Base-by-base conservation (phyloP, 2,329 filamentous ascomycete genomes). In the Clonostachys chloroleuca region DNA sequence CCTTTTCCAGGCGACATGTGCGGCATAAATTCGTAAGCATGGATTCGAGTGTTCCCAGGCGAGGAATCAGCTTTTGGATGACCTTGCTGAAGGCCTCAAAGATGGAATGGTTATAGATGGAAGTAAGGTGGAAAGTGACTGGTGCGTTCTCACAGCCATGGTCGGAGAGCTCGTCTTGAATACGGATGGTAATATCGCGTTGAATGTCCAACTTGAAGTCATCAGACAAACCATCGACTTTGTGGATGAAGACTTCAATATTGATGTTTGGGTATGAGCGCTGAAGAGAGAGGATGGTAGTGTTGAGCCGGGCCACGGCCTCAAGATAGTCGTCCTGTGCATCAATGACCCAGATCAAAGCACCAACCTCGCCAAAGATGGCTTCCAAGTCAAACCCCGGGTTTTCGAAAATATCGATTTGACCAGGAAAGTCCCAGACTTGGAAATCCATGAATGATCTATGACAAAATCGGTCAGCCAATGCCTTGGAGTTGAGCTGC, bases 401-500 rank as follows among this genome's bases (percentile, higher is more conserved):
- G 59, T 94, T 90, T 50, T 95, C 85, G 59, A 95, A 95, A 47
- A 83, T 75, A 69, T 96, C 89, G 54, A 97, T 83, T 68, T 97
- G 92, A 20, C 92, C 92, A 3, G 94, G 94, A 49, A 99, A 92
- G 63, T 99, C 94, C 89, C 92, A 96, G 43, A 96, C 89, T 69
- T 97, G 92, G 56, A 97, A 96, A 63, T 97, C 92, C 91, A 97
- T 96, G 64, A 99, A 97, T 4, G 94, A 97, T 56, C 91, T 96
- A 49, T 16, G 40, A 4, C 17, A 20, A 16, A 18, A 16, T 14
- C 24, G 8, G 36, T 42, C 40, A 45, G 30, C 30, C 5, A 10
- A 17, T 46, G n/a, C 17, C 16, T 18, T 17, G 12, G 16, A 47
- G 8, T 12, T 34, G 20, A 8, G 42, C 24, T n/a, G 12, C 37